Evolutionary conservation across 192 early-diverging fungal species (phyloP).

Genomic region (Linnemannia zychae): DNA sequence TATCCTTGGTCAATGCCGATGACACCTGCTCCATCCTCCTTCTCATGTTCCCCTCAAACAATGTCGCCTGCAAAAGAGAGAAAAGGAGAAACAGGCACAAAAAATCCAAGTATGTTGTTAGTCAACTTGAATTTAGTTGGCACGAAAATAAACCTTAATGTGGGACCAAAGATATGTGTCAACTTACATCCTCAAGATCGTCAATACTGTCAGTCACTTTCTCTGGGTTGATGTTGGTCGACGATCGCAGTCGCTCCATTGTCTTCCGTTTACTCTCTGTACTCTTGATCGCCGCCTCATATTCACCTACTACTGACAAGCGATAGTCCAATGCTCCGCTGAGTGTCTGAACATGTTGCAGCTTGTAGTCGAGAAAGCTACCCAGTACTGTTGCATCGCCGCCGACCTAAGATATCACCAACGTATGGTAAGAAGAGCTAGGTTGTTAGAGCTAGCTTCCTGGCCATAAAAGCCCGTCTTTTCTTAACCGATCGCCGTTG

Average conservation of each 20-base stretch:
- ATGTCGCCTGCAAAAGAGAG: conserved; percentile 27
- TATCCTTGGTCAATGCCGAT: conserved; percentile 48
- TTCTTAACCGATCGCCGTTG: background rate
- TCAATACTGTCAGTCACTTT: conserved; percentile 59
- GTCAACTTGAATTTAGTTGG: background rate
- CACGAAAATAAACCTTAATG: conserved; percentile 12
- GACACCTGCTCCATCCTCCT: conserved; percentile 56
- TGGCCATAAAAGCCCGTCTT: background rate
- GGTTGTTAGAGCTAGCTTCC: background rate
- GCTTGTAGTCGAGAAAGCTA: conserved; percentile 46
- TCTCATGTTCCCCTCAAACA: conserved; percentile 60
- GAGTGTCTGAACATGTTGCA: conserved; percentile 57
- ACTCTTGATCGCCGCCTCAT: conserved; percentile 52
- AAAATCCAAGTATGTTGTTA: background rate
- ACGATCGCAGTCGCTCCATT: conserved; percentile 60
- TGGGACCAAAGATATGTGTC: background rate
- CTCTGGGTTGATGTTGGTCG: conserved; percentile 59
- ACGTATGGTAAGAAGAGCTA: background rate
- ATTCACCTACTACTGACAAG: conserved; percentile 54
- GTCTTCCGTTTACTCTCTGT: conserved; percentile 58
- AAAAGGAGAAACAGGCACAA: background rate
- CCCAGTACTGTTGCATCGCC: conserved; percentile 54
- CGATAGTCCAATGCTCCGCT: conserved; percentile 54
- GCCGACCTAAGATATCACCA: conserved; percentile 21
- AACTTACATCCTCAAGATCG: conserved; percentile 60